phyloP scores from a whole-genome alignment of 1,284 basidiomycete genomes.

The Vanrija pseudolonga region DNA sequence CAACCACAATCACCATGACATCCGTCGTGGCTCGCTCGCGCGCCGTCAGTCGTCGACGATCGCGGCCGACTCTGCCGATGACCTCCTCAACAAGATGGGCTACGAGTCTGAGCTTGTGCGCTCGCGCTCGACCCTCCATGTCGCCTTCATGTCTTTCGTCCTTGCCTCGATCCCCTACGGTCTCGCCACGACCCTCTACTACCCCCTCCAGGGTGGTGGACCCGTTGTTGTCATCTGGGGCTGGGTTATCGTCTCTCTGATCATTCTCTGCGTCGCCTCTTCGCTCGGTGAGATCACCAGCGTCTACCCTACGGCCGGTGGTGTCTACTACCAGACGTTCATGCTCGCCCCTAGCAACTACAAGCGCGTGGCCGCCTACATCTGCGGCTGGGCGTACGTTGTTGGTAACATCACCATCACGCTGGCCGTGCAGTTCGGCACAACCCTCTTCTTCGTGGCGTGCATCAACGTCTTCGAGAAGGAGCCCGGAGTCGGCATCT shows the following conservation, averaged over 20 bases:
- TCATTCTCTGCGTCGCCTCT: constrained; percentile 49
- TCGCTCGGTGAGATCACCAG: constrained; percentile 51
- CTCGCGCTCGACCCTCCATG: constrained; percentile 12
- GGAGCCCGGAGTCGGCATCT: constrained; percentile 11
- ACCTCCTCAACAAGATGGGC: constrained; percentile 19
- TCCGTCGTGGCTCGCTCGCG: too few species aligned
- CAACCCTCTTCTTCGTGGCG: constrained; percentile 30
- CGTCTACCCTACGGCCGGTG: constrained; percentile 48
- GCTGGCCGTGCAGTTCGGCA: constrained; percentile 50
- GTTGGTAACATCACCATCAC: constrained; percentile 51
- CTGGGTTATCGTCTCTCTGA: constrained; percentile 50
- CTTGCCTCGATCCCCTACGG: constrained; percentile 37
- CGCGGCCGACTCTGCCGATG: constrained; percentile 14
- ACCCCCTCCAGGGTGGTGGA: constrained; percentile 34
- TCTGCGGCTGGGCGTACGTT: constrained; percentile 51
- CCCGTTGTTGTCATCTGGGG: constrained; percentile 37
- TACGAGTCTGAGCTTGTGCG: constrained; percentile 18
- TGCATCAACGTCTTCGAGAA: constrained; percentile 21
- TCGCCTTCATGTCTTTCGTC: constrained; percentile 34
- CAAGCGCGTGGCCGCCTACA: constrained; percentile 46
- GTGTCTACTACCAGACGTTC: constrained; percentile 51
- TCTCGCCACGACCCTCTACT: constrained; percentile 36
- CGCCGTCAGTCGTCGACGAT: background rate
- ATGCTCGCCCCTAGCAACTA: constrained; percentile 43
- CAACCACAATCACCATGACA: too few species aligned